Conservation (phyloP, 306 rosid species). For the Senna siamea region DNA sequence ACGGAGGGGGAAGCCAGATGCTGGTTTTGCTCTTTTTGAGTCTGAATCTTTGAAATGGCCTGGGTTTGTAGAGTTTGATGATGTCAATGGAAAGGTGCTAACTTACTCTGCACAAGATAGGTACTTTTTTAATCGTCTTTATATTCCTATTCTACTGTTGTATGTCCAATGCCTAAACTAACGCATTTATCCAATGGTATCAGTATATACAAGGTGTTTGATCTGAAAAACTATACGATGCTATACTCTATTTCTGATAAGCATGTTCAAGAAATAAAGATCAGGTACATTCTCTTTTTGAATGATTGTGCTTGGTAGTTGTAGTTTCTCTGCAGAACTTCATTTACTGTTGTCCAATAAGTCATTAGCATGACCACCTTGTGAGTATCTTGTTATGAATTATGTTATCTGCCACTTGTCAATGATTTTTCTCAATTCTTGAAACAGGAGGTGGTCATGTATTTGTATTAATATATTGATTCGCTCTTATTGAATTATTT, state of each 20-base stretch:
- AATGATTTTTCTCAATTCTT: not conserved
- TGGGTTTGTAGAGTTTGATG: conserved; percentile 96
- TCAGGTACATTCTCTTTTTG: conserved; percentile 55
- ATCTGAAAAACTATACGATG: conserved; percentile 88
- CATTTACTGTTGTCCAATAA: not conserved
- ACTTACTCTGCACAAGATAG: conserved; percentile 92
- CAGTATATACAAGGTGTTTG: conserved; percentile 95
- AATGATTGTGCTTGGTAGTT: conserved; percentile 11
- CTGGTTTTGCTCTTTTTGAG: conserved; percentile 90
- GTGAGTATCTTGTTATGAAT: not conserved
- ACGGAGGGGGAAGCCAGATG: conserved; percentile 81
- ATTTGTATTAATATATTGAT: not conserved
- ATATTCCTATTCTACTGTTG: not conserved
- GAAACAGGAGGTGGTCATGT: not conserved
- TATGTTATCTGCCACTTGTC: not conserved
- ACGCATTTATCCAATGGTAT: conserved; percentile 31
- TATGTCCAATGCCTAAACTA: conserved; percentile 18
- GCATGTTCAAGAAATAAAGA: conserved; percentile 87
- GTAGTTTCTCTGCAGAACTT: not conserved
- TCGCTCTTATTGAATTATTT: not conserved
- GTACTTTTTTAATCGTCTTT: conserved; percentile 39
- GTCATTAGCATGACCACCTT: conserved; percentile 7
- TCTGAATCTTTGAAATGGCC: conserved; percentile 95
- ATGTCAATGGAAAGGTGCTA: conserved; percentile 91
- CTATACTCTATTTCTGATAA: conserved; percentile 87